A percentile compares a stretch with the other conserved stretches of the same genome.
Conservation (phyloP, 495 filamentous ascomycete genomes). For the Astrocystis sublimbata region DNA sequence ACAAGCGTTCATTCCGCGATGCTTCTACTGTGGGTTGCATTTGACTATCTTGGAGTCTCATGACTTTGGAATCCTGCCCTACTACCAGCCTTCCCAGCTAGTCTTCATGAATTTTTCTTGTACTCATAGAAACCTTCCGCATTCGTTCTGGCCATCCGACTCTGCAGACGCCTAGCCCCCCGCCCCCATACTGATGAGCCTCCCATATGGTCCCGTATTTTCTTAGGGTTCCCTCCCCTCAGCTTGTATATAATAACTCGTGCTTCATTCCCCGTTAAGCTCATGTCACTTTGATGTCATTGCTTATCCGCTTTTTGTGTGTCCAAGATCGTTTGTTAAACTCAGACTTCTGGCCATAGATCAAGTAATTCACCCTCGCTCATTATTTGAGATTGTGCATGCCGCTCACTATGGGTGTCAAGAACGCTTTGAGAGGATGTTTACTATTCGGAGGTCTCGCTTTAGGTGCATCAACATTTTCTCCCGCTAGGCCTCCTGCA, state of each 20-base stretch:
- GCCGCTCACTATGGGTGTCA: conserved; percentile 29
- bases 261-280: neutral
- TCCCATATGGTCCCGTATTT: neutral
- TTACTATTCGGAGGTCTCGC: conserved; percentile 27
- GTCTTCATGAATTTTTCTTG: conserved; percentile 18
- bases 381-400: neutral
- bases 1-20: conserved; percentile 9
- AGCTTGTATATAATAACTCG: conserved; percentile 16
- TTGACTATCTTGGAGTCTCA: conserved; percentile 10
- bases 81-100: conserved; percentile 22
- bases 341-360: neutral
- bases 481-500: conserved; percentile 64
- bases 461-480: conserved; percentile 43
- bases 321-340: conserved; percentile 9
- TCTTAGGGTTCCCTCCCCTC: neutral
- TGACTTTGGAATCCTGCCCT: conserved; percentile 20
- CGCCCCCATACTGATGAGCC: conserved; percentile 4
- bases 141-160: conserved; percentile 36
- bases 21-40: conserved; percentile 4
- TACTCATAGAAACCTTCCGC: conserved; percentile 34
- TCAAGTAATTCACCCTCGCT: neutral
- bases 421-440: conserved; percentile 27
- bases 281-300: conserved; percentile 11
- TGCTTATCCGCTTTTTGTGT: neutral
- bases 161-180: conserved; percentile 5